phyloP scores from a whole-genome alignment of 2,329 filamentous ascomycete genomes.

The Diplocarpon mali region DNA sequence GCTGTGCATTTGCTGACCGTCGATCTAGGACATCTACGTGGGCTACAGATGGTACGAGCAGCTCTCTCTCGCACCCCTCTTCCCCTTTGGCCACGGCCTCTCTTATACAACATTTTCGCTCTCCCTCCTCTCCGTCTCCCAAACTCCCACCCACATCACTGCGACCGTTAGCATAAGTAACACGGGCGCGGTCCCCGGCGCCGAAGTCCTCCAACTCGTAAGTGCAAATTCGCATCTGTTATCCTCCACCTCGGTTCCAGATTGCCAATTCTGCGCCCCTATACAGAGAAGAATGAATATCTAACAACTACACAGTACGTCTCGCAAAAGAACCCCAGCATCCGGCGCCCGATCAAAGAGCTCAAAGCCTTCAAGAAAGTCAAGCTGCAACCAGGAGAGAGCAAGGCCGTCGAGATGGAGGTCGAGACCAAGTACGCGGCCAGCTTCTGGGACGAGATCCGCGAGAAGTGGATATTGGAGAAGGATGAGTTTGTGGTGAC shows the following conservation, averaged over 20 bases:
- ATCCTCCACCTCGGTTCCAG: too few relatives aligned
- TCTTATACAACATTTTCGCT: slow-evolving; percentile 62
- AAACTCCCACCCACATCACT: slow-evolving; percentile 34
- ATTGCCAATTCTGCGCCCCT: too few relatives aligned
- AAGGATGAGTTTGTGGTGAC: slow-evolving; percentile 53
- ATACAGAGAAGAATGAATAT: too few relatives aligned
- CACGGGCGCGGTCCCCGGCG: slow-evolving; percentile 41
- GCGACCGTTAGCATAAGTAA: slow-evolving; percentile 48
- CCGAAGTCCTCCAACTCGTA: slow-evolving; percentile 43
- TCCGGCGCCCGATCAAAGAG: slow-evolving; percentile 48
- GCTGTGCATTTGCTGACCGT: too few relatives aligned
- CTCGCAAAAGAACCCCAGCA: slow-evolving; percentile 38
- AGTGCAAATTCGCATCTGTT: too few relatives aligned
- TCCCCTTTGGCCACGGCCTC: slow-evolving; percentile 71
- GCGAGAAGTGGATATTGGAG: slow-evolving; percentile 54
- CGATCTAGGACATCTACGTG: slow-evolving; percentile 52
- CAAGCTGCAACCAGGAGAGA: slow-evolving; percentile 47
- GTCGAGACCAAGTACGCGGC: slow-evolving; percentile 53
- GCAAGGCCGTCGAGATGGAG: slow-evolving; percentile 43
- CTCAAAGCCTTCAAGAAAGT: slow-evolving; percentile 58
- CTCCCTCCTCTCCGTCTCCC: slow-evolving; percentile 37
- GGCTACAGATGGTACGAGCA: slow-evolving; percentile 76
- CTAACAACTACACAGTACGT: slow-evolving; percentile 31
- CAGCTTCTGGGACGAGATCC: slow-evolving; percentile 60
- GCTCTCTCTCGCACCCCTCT: slow-evolving; percentile 51